Evolutionary conservation across 805 yeast species (phyloP), one percentile per base, ranked within the genome.

Genomic region (Yarrowia sp.): DNA sequence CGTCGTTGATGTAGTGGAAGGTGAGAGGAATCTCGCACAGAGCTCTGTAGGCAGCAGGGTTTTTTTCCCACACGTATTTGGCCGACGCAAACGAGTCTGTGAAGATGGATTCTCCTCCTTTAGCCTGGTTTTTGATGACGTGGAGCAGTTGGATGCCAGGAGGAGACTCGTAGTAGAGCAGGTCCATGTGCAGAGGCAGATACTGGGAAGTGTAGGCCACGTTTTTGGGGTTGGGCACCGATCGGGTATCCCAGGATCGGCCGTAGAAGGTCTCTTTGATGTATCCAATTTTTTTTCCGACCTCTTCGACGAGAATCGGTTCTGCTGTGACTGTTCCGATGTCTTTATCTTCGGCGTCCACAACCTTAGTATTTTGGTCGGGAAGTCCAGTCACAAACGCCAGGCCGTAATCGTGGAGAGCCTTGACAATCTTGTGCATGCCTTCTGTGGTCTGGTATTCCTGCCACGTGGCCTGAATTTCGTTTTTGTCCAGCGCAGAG

Each of bases 121-220:
- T 68, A 11, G 87, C 82, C 21, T 70, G 69, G 67, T 76, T 76
- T 22, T 73, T 70, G 43, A 78, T 71, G 38, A 83, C 80, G 69
- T 89, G 95, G 48, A 89, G 78, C 41, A 87, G 72, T 73, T 89
- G 92, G 48, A 89, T 75, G 0, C 93, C 93, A 1, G 96, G 96
- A 2, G 92, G 92, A 11, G 91, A 84, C 72, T 89, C 92, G 71
- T 88, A 85, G 75, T 88, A 89, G 51, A 85, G 79, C 26, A 89
- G 78, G 71, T 89, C 95, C 88, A 87, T 89, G 70, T 89, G 96
- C 58, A 89, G 77, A 2, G 92, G 92, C 43, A 89, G 78, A 68
- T 82, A 82, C 9, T 79, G 80, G 58, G 81, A 79, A 4, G 95
- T 86, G 70, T 87, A 83, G 4, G 92, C 92, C 59, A 89, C 85